Evolutionary conservation across 805 yeast genomes (phyloP).

Genomic region (Candida xiaguanensis): DNA sequence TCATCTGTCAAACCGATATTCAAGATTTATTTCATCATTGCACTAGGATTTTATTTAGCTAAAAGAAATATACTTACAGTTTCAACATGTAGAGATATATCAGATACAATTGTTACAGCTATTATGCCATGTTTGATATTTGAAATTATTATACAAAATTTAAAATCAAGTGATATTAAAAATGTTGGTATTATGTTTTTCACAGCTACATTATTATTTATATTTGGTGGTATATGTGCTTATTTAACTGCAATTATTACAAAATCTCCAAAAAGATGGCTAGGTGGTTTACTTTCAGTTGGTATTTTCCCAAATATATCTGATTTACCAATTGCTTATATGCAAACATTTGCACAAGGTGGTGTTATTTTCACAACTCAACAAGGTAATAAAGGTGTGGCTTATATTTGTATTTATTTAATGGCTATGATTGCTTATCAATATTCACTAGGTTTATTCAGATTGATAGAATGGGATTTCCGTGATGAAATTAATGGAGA

Average conservation of each 20-base stretch:
- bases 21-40: conserved; percentile 72
- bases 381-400: conserved; percentile 73
- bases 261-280: conserved; percentile 68
- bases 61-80: conserved; percentile 60
- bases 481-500: conserved; percentile 27
- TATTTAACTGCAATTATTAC: conserved; percentile 40
- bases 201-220: conserved; percentile 47
- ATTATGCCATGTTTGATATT: conserved; percentile 75
- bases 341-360: conserved; percentile 67
- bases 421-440: conserved; percentile 64
- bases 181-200: conserved; percentile 61
- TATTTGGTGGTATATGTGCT: conserved; percentile 49
- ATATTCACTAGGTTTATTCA: conserved; percentile 74
- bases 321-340: conserved; percentile 82
- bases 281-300: conserved; percentile 69
- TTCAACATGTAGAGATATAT: conserved; percentile 63
- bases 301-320: conserved; percentile 77
- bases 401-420: conserved; percentile 75
- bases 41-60: conserved; percentile 63
- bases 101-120: conserved; percentile 64
- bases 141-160: conserved; percentile 63
- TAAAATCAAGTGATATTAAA: conserved; percentile 65
- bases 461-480: conserved; percentile 69
- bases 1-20: conserved; percentile 82
- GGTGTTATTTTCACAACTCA: conserved; percentile 48